Evolutionary conservation across 345 rosid species (phyloP).

Genomic region (Eucalyptus pauciflora): DNA sequence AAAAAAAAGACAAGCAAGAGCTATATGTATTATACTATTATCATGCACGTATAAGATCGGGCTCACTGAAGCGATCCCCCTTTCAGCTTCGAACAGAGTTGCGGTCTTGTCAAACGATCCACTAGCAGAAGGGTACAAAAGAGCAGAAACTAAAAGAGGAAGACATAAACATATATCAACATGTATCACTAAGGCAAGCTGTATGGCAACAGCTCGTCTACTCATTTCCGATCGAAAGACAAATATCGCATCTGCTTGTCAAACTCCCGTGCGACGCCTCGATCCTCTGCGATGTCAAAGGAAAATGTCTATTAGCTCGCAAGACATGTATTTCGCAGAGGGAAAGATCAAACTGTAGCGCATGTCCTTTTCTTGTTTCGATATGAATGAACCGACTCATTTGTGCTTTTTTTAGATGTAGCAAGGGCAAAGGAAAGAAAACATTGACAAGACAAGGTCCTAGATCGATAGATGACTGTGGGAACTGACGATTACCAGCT

Average conservation of each 20-base stretch:
- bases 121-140: too few relatives aligned
- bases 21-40: not conserved
- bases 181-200: accelerated
- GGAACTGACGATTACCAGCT: too few relatives aligned
- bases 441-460: too few relatives aligned
- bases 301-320: not conserved
- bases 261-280: accelerated
- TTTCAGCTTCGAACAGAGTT: not conserved
- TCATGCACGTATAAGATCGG: accelerated
- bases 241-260: not conserved
- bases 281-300: not conserved
- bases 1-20: not conserved
- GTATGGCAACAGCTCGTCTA: too few relatives aligned
- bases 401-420: too few relatives aligned
- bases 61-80: not conserved
- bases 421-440: too few relatives aligned
- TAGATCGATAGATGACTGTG: too few relatives aligned
- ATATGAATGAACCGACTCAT: too few relatives aligned
- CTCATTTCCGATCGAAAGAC: not conserved
- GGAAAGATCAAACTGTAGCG: not conserved
- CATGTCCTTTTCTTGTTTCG: too few relatives aligned
- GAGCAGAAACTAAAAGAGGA: too few relatives aligned
- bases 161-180: too few relatives aligned
- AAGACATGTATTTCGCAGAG: not conserved
- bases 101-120: not conserved